Conservation (phyloP, 2,329 filamentous ascomycete genomes). For the Blastomyces gilchristii region DNA sequence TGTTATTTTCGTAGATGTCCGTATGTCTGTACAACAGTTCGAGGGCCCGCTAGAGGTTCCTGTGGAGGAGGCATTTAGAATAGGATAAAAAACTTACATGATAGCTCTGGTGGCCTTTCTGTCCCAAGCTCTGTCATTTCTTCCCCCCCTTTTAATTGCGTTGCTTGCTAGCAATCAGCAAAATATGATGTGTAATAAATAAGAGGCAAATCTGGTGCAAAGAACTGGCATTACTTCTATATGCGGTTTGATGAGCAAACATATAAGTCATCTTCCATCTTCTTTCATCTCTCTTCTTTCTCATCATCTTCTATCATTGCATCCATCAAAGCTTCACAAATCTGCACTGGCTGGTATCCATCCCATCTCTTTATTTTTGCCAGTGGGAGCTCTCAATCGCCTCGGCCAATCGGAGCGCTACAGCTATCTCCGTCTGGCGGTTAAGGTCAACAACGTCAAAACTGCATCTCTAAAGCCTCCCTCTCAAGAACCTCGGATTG, state of each 20-base stretch:
- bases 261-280: neutral
- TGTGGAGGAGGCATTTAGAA: constrained; percentile 2
- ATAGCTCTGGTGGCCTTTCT: neutral
- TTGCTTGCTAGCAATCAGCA: neutral
- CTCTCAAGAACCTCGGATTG: neutral
- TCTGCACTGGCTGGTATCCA: neutral
- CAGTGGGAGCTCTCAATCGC: neutral
- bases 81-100: neutral
- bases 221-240: neutral
- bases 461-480: neutral
- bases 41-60: neutral
- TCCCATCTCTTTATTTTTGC: neutral
- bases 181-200: neutral
- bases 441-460: constrained; percentile 4
- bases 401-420: constrained; percentile 3
- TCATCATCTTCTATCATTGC: neutral
- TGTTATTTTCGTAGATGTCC: constrained; percentile 6
- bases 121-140: neutral
- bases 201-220: neutral
- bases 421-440: constrained; percentile 5
- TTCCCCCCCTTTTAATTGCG: neutral
- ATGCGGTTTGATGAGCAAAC: neutral
- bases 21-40: neutral
- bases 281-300: neutral
- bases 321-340: neutral